Base-by-base conservation (phyloP, 345 rosid species). In the Aquilaria malaccensis region DNA sequence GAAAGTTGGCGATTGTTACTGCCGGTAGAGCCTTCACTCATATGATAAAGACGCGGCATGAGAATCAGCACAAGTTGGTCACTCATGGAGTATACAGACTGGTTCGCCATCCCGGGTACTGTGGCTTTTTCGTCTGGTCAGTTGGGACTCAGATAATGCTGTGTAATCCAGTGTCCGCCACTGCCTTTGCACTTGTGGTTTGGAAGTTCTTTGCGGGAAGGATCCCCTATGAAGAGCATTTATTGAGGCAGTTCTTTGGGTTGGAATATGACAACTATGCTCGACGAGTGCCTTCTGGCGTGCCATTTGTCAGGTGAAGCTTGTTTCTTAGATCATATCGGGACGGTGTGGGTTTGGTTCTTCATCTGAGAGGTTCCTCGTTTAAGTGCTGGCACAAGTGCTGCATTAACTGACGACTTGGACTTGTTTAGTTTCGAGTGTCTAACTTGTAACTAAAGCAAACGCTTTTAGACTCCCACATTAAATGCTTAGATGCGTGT, bases 121-220 rank as follows among this genome's bases (percentile, higher is more conserved):
- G 72, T 0, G 90, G 93, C 67, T 88, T 88, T 74, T 72, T 83
- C 31, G 55, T 88, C 30, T 85, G 89, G 87, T 76, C 89, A 33
- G 87, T 80, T 3, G 90, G 88, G 43, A 82, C 90, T n/a, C 93
- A 83, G 69, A 76, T 85, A 63, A 85, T 85, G 96, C 66, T 88
- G 53, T 85, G 89, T 60, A 85, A 88, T 63, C 92, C 92, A 22
- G 2, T 85, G 45, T 85, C 92, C 3, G 68, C 74, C 3, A 46
- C 77, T 52, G 87, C 73, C 52, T 85, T 85, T 76, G 77, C 87
- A 14, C 57, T 73, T 55, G 83, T 81, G 45, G 85, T 80, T 61
- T 83, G 96, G 92, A 73, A 68, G 7, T 88, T 83, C 77, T 88
- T 85, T 63, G 74, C 81, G 6, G 60, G 72, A 37, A 61, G 85